A percentile compares a stretch with the other conserved stretches of the same genome.
These are phyloP conservation scores for Onygenales sp. DNA, from an alignment of 2,329 filamentous ascomycete genomes.

Conservation along the genomic window DNA sequence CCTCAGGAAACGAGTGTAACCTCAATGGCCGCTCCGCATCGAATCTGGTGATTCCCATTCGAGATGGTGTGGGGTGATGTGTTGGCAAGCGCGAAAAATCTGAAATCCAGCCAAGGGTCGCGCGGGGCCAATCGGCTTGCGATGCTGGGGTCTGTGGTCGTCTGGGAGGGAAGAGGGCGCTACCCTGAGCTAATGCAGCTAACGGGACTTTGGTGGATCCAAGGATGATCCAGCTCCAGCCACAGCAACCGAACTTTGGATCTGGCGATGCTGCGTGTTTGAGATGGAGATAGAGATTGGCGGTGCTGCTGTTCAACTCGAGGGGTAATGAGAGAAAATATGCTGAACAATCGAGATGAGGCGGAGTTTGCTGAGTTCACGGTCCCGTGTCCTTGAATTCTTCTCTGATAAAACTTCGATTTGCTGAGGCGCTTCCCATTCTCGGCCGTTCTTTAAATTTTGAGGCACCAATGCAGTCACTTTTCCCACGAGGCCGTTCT, in stretches of 20 bases:
- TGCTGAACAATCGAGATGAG: background rate
- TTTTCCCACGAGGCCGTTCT: no score
- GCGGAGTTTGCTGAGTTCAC: background rate
- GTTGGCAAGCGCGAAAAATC: constrained; percentile 13
- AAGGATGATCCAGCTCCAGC: background rate
- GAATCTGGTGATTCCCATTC: background rate
- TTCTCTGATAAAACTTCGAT: no score
- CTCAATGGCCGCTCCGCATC: background rate
- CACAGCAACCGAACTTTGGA: background rate
- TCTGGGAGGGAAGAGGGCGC: constrained; percentile 4
- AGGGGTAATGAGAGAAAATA: background rate
- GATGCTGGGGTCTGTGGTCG: constrained; percentile 5
- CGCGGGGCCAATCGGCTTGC: background rate
- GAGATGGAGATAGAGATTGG: background rate
- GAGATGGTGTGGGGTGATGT: constrained; percentile 12
- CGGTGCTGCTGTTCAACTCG: background rate
- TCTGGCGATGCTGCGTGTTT: background rate
- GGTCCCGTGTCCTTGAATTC: no score
- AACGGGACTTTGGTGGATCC: background rate
- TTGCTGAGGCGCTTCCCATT: no score
- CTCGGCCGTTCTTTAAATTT: no score
- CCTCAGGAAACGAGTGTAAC: background rate
- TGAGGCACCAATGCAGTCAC: no score
- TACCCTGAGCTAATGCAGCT: background rate
- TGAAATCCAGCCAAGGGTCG: constrained; percentile 2